Evolutionary conservation across 331 rosid species (phyloP).

Genomic region (Stylosanthes scabra): DNA sequence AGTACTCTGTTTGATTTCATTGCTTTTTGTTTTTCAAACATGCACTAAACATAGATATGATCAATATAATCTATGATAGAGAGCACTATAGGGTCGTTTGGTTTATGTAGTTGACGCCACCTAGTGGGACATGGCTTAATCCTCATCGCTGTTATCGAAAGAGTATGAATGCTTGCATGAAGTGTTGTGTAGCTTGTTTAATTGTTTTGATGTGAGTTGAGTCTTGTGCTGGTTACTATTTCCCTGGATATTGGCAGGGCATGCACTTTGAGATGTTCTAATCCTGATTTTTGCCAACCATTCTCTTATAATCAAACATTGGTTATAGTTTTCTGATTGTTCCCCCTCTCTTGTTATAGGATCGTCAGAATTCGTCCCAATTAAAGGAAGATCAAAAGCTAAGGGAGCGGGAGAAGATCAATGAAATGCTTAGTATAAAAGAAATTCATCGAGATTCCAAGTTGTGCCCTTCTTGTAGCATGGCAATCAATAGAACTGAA

Average conservation of each 20-base stretch:
- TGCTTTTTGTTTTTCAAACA: background rate
- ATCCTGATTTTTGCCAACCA: background rate
- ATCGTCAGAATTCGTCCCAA: slow-evolving; percentile 76
- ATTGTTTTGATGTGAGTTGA: slow-evolving; percentile 9
- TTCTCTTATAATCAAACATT: slow-evolving; percentile 14
- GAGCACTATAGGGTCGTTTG: too few relatives aligned
- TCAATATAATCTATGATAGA: too few relatives aligned
- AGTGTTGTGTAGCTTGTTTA: slow-evolving; percentile 7
- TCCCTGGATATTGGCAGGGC: background rate
- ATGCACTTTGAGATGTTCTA: background rate
- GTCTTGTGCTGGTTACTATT: slow-evolving; percentile 15
- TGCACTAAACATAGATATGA: background rate
- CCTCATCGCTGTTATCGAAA: too few relatives aligned
- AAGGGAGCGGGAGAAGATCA: slow-evolving; percentile 73
- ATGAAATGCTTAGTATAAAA: slow-evolving; percentile 78
- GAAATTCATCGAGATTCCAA: slow-evolving; percentile 82
- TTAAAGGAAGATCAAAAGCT: slow-evolving; percentile 62
- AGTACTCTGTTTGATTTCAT: slow-evolving; percentile 1
- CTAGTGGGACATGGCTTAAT: too few relatives aligned
- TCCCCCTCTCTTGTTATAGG: slow-evolving; percentile 50
- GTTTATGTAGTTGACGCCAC: too few relatives aligned
- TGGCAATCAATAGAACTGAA: slow-evolving; percentile 79
- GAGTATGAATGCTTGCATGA: slow-evolving; percentile 23
- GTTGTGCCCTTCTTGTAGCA: slow-evolving; percentile 84
- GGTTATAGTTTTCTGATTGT: slow-evolving; percentile 17